A percentile compares a stretch with the other conserved stretches of the same genome.
phyloP scores from a whole-genome alignment of 2,329 filamentous ascomycete genomes.

The Aspergillus sp. region DNA sequence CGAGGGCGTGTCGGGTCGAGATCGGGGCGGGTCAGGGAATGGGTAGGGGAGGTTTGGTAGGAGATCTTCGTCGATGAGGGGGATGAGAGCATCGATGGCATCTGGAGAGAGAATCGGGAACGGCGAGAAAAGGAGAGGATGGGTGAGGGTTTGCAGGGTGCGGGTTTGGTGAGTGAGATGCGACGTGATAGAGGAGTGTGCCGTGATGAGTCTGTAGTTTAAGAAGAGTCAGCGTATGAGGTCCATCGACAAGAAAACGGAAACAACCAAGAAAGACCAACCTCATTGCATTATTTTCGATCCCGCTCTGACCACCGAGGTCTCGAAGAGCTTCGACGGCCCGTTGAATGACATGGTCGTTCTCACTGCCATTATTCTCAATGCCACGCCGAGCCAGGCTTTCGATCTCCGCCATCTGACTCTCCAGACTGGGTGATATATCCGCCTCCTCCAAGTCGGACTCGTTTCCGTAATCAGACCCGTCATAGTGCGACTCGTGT shows the following conservation, averaged over 20 bases:
- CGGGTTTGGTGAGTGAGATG: constrained; percentile 63
- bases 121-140: constrained; percentile 58
- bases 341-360: constrained; percentile 53
- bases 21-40: constrained; percentile 32
- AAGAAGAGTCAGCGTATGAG: not conserved
- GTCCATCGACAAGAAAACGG: not conserved
- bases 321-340: constrained; percentile 54
- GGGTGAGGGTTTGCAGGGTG: constrained; percentile 57
- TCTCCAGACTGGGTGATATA: constrained; percentile 56
- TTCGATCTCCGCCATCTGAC: constrained; percentile 56
- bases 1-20: constrained; percentile 31
- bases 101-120: constrained; percentile 54
- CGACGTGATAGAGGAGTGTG: constrained; percentile 58
- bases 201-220: constrained; percentile 53
- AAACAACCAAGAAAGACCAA: constrained; percentile 28
- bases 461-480: constrained; percentile 58
- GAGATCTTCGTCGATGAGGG: constrained; percentile 55
- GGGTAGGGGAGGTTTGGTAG: constrained; percentile 52
- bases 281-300: constrained; percentile 58
- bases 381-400: constrained; percentile 54
- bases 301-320: constrained; percentile 54
- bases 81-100: constrained; percentile 57
- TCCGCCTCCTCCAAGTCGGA: constrained; percentile 55
- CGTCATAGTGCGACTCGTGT: constrained; percentile 53
- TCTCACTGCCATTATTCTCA: constrained; percentile 52